Percentiles rank a stretch among this genome's conserved stretches.
Evolutionary conservation across 139 green algal species (phyloP).

Genomic region (Chlorella ohadii): DNA sequence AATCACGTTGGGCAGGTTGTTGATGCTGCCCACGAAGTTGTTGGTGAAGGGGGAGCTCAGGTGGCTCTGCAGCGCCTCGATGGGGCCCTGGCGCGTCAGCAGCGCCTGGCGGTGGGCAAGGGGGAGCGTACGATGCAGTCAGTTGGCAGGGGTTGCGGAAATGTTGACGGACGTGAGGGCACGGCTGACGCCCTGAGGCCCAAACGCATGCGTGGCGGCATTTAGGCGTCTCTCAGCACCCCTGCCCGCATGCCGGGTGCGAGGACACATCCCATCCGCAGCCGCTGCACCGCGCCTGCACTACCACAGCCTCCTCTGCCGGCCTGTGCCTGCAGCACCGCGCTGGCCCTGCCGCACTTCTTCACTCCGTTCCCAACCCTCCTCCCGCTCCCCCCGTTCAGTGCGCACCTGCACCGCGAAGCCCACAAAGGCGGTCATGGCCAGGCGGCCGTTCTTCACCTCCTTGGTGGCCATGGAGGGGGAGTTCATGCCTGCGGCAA

Average conservation of each 20-base stretch:
- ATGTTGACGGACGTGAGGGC: too few relatives aligned
- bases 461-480: conserved; percentile 52
- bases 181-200: too few relatives aligned
- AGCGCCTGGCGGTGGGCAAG: conserved; percentile 48
- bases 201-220: too few relatives aligned
- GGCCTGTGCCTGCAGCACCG: too few relatives aligned
- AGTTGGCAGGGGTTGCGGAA: too few relatives aligned
- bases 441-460: conserved; percentile 71
- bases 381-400: background rate
- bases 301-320: too few relatives aligned
- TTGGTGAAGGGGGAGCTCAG: conserved; percentile 72
- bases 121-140: background rate
- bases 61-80: conserved; percentile 70
- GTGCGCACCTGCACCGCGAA: conserved; percentile 63
- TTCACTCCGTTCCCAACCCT: too few relatives aligned
- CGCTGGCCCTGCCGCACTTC: too few relatives aligned
- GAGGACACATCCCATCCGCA: too few relatives aligned
- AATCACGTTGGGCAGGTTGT: conserved; percentile 63
- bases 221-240: too few relatives aligned
- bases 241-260: too few relatives aligned
- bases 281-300: too few relatives aligned
- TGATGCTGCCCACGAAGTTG: conserved; percentile 76
- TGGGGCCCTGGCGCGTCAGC: conserved; percentile 69
- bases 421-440: conserved; percentile 82
- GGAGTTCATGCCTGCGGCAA: conserved; percentile 53